Evolutionary conservation across 257 asterid species (phyloP), one percentile per base, ranked within the genome.

Genomic region (Jacaranda copaia): DNA sequence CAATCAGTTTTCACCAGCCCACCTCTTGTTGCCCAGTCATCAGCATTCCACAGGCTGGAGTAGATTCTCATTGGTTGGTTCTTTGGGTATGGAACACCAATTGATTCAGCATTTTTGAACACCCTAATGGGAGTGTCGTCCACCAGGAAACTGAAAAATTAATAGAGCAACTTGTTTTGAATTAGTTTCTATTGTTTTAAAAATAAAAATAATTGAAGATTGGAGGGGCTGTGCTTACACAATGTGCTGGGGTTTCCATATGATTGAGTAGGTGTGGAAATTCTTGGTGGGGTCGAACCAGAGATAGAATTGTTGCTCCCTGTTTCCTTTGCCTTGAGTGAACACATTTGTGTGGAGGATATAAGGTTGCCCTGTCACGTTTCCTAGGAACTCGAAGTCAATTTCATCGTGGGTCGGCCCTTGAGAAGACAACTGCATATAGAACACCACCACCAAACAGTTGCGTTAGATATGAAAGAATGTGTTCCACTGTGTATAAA

Each of bases 1-100:
- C 98, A 93, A 62, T 93, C 98, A 3, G 91, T 87, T 68, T 93
- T 93, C 39, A 89, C 87, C 0, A 85, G 78, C 48, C 98, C 98
- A 5, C 97, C 96, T 82, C 95, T 89, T 4, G 98, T 93, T 0
- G 98, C 98, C 98, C 98, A 93, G 1, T 91, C 94, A 45, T 93
- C 97, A 0, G 97, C 98, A 70, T 93, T 89, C 97, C 97, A 93
- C 1, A 93, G 91, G 79, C 98, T 93, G 0, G 96, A 93, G 87
- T 93, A 93, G 69, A 93, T 86, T 77, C 87, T 91, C 98, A 91
- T 93, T 0, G 98, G 91, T 74, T 93, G 98, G 43, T 75, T 87
- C 80, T 86, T 91, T 0, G 94, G 98, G 83, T 82, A 91, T 7
- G 96, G 89, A 0, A 91, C 91, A 5, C 97, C 97, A n/a, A 80